These are phyloP conservation scores for Elaeis guineensis DNA, from an alignment of 176 grass and related monocot species.

Conservation along the genomic window DNA sequence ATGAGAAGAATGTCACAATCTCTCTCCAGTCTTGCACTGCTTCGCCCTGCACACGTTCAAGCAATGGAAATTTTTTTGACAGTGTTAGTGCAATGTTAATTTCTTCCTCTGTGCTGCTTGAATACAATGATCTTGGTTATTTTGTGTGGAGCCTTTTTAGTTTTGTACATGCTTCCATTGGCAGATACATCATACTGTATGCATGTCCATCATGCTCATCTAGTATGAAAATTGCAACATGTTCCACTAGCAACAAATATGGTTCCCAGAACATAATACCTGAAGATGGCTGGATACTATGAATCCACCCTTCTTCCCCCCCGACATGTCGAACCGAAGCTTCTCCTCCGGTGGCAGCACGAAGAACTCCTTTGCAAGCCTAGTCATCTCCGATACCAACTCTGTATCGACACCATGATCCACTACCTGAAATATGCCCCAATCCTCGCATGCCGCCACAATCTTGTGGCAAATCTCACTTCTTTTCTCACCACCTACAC, in stretches of 20 bases:
- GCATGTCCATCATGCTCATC: too few relatives aligned
- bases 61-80: too few relatives aligned
- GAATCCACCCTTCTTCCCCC: constrained; percentile 92
- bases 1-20: constrained; percentile 90
- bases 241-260: too few relatives aligned
- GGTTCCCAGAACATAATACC: constrained; percentile 12
- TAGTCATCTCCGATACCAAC: constrained; percentile 51
- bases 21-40: constrained; percentile 87
- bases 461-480: constrained; percentile 54
- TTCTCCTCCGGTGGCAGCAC: constrained; percentile 76
- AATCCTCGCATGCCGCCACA: constrained; percentile 62
- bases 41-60: constrained; percentile 39
- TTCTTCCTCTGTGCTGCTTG: too few relatives aligned
- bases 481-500: constrained; percentile 10
- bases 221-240: too few relatives aligned
- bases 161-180: too few relatives aligned
- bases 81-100: too few relatives aligned
- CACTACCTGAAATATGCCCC: constrained; percentile 93
- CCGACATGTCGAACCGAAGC: constrained; percentile 80
- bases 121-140: too few relatives aligned
- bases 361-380: constrained; percentile 61
- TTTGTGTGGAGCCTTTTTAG: too few relatives aligned
- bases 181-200: too few relatives aligned
- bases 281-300: constrained; percentile 96
- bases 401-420: constrained; percentile 65